Evolutionary conservation across 768 basidiomycete genomes (phyloP).

Genomic region (Stropharia rugosoannulata): DNA sequence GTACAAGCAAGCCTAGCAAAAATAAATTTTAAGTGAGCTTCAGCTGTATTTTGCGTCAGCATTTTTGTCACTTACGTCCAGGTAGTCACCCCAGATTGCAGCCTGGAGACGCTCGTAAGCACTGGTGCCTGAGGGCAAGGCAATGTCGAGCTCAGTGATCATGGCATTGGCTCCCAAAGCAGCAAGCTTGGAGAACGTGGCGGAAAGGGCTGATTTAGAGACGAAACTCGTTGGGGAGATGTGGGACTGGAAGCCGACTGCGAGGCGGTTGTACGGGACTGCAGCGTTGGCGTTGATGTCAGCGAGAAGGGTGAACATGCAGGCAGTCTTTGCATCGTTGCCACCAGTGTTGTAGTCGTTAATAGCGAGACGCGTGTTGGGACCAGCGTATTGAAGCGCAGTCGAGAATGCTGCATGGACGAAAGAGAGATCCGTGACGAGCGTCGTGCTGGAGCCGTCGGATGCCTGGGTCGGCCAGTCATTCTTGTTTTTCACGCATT

Average conservation of each 20-base stretch:
- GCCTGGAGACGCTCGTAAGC: constrained; percentile 14
- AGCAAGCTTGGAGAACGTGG: constrained; percentile 12
- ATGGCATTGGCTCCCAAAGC: constrained; percentile 11
- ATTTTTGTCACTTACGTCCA: constrained; percentile 5
- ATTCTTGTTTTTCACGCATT: constrained; percentile 16
- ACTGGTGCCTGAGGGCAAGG: constrained; percentile 8
- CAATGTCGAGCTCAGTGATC: constrained; percentile 15
- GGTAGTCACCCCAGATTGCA: constrained; percentile 17
- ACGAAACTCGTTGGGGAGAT: constrained; percentile 8
- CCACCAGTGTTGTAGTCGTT: constrained; percentile 17
- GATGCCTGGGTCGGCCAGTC: constrained; percentile 13
- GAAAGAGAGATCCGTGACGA: constrained; percentile 14
- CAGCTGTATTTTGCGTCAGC: background rate
- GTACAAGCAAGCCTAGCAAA: constrained; percentile 11
- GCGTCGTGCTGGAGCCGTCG: constrained; percentile 7
- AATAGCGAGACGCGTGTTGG: constrained; percentile 12
- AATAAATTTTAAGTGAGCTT: background rate
- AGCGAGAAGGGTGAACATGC: constrained; percentile 12
- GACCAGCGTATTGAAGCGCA: constrained; percentile 12
- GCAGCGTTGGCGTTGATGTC: constrained; percentile 16
- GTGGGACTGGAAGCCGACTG: constrained; percentile 16
- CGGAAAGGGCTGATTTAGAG: constrained; percentile 8
- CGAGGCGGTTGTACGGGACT: constrained; percentile 14
- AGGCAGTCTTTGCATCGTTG: constrained; percentile 13
- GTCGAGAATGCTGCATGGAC: constrained; percentile 14